phyloP scores from a whole-genome alignment of 2,329 filamentous ascomycete genomes.

The Pyricularia grisea region DNA sequence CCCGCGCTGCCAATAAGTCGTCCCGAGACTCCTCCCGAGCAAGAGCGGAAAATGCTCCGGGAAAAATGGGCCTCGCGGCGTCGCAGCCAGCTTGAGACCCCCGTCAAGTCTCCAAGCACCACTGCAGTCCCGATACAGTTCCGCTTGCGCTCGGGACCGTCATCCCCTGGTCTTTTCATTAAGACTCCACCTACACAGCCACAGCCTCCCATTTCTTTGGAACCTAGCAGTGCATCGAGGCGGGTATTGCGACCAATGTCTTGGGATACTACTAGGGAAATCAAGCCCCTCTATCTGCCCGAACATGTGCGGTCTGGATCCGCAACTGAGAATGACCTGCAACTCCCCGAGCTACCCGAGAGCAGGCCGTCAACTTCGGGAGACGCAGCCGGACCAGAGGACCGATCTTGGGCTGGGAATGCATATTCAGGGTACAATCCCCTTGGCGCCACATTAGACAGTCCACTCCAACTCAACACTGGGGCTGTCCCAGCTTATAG shows the following conservation, averaged over 20 bases:
- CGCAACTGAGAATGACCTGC: constrained; percentile 16
- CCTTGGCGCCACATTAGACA: background rate
- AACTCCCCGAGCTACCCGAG: constrained; percentile 40
- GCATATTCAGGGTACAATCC: background rate
- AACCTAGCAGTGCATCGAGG: constrained; percentile 20
- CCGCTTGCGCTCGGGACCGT: constrained; percentile 35
- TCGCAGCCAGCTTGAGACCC: constrained; percentile 37
- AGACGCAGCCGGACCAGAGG: background rate
- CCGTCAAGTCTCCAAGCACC: constrained; percentile 40
- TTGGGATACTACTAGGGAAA: constrained; percentile 58
- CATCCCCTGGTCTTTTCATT: constrained; percentile 28
- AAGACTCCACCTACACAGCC: constrained; percentile 27
- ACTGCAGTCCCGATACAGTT: constrained; percentile 50
- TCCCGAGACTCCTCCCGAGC: constrained; percentile 43
- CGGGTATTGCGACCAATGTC: constrained; percentile 42
- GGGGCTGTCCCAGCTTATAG: constrained; percentile 19
- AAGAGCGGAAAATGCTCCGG: constrained; percentile 29
- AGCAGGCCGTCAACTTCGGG: constrained; percentile 15
- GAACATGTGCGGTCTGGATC: constrained; percentile 41
- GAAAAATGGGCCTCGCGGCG: constrained; percentile 36
- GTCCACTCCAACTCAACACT: constrained; percentile 30
- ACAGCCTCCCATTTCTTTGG: constrained; percentile 6
- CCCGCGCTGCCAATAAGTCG: constrained; percentile 51
- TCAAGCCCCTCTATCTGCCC: constrained; percentile 74
- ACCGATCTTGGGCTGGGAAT: background rate